These are phyloP conservation scores for Medicago truncatula DNA, from an alignment of 306 rosid genomes.

Conservation along the genomic window MtrunA17r5.0-ANR NC_053045.1:29137001-29137500, in stretches of 20 bases:
- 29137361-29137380: constrained; percentile 69
- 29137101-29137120: constrained; percentile 69
- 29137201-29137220: constrained; percentile 72
- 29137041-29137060: background rate
- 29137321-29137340: constrained; percentile 76
- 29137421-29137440: constrained; percentile 68
- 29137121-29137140: constrained; percentile 72
- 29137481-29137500: constrained; percentile 57
- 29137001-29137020: background rate
- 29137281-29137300: constrained; percentile 74
- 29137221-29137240: constrained; percentile 35
- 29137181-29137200: constrained; percentile 71
- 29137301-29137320: constrained; percentile 76
- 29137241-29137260: constrained; percentile 30
- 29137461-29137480: constrained; percentile 59
- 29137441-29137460: constrained; percentile 80
- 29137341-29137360: constrained; percentile 73
- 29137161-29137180: constrained; percentile 77
- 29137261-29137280: background rate
- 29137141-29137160: constrained; percentile 66
- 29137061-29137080: constrained; percentile 33
- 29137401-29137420: constrained; percentile 78
- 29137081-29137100: constrained; percentile 57
- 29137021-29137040: background rate
- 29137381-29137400: constrained; percentile 72